Evolutionary conservation across 495 filamentous ascomycete genomes (phyloP).

Genomic region (Diplogelasinospora grovesii): DNA sequence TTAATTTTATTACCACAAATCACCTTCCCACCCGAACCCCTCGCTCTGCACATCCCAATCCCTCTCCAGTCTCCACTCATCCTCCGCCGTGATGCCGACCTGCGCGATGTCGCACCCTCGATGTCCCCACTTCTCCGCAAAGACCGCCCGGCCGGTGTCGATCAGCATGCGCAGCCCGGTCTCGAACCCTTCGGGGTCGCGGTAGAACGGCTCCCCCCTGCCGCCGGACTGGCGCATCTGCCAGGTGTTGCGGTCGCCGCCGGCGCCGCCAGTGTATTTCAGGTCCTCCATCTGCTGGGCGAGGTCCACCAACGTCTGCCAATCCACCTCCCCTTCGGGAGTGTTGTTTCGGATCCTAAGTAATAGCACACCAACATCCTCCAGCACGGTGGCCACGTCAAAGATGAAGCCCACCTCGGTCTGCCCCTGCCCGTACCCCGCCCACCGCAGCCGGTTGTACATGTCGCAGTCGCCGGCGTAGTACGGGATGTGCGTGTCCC

Average conservation of each 20-base stretch:
- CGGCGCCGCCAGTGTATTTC: constrained; percentile 24
- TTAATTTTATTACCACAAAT: too few relatives aligned
- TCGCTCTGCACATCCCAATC: constrained; percentile 29
- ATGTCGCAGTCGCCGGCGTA: constrained; percentile 44
- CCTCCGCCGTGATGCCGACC: constrained; percentile 24
- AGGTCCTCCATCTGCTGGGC: constrained; percentile 28
- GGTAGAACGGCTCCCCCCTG: constrained; percentile 50
- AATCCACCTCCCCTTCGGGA: too few relatives aligned
- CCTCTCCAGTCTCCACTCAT: constrained; percentile 31
- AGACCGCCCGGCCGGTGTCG: constrained; percentile 44
- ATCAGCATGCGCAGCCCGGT: constrained; percentile 40
- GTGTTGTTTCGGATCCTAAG: too few relatives aligned
- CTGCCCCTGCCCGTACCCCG: constrained; percentile 40
- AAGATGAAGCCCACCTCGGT: constrained; percentile 40
- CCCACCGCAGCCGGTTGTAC: constrained; percentile 49
- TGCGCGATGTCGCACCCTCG: constrained; percentile 18
- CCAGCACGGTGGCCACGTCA: constrained; percentile 42
- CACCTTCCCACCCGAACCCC: constrained; percentile 9
- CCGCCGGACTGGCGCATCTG: constrained; percentile 48
- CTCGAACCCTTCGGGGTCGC: constrained; percentile 48
- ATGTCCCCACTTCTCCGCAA: constrained; percentile 51
- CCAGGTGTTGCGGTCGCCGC: constrained; percentile 43
- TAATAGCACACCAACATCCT: constrained; percentile 42
- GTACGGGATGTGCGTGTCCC: constrained; percentile 57
- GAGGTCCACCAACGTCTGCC: constrained; percentile 26